A percentile compares a stretch with the other conserved stretches of the same genome.
Evolutionary conservation across 2,329 filamentous ascomycete species (phyloP).

Genomic region (Alternaria rosae): DNA sequence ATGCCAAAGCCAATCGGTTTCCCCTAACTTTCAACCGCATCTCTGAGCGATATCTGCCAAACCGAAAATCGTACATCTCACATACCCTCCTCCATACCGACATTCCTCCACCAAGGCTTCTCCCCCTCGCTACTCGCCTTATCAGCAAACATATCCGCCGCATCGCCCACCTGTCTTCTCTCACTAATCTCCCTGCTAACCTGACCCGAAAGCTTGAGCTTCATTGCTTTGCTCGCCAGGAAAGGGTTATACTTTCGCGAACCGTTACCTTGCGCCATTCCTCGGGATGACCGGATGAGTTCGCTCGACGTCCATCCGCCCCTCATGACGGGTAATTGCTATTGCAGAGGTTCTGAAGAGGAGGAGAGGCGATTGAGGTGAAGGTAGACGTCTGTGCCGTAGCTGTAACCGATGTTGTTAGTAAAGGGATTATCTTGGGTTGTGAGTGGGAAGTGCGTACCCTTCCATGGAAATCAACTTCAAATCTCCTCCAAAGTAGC

Average conservation of each 20-base stretch:
- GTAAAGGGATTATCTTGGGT: slow-evolving; percentile 1
- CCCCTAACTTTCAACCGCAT: not conserved
- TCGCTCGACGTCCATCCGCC: slow-evolving; percentile 62
- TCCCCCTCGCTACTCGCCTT: slow-evolving; percentile 33
- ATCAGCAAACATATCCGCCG: slow-evolving; percentile 71
- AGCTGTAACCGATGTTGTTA: slow-evolving; percentile 62
- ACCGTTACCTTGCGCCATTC: slow-evolving; percentile 62
- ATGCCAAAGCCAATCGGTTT: not conserved
- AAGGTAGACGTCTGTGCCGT: slow-evolving; percentile 97
- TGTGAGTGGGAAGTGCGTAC: slow-evolving; percentile 60
- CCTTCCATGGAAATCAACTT: slow-evolving; percentile 99
- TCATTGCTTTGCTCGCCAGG: slow-evolving; percentile 61
- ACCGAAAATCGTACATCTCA: slow-evolving; percentile 20
- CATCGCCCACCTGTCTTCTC: slow-evolving; percentile 89
- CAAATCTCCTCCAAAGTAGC: slow-evolving; percentile 96
- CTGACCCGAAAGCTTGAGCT: slow-evolving; percentile 71
- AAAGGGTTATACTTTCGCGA: slow-evolving; percentile 34
- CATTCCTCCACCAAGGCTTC: slow-evolving; percentile 57
- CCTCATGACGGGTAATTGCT: slow-evolving; percentile 87
- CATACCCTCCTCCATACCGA: slow-evolving; percentile 59
- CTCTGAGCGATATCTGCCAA: not conserved
- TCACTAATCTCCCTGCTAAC: slow-evolving; percentile 74
- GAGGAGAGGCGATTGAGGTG: slow-evolving; percentile 95
- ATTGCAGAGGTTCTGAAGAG: slow-evolving; percentile 96
- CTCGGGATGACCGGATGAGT: slow-evolving; percentile 54